A percentile compares a stretch with the other conserved stretches of the same genome.
These are phyloP conservation scores for Nicotiana obtusifolia DNA, from an alignment of 257 asterid genomes.

Conservation along the genomic window DNA sequence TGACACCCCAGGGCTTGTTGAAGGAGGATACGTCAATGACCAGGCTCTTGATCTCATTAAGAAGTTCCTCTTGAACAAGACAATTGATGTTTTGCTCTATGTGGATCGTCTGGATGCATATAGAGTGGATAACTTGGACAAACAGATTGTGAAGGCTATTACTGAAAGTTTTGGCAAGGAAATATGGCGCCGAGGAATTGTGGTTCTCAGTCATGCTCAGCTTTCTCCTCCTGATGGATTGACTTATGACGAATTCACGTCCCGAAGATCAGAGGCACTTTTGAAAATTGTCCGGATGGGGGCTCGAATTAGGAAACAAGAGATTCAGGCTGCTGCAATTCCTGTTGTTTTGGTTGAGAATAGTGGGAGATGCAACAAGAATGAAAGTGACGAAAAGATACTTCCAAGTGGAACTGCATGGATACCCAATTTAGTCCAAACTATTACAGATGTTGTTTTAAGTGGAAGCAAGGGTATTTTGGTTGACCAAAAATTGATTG, in stretches of 20 bases:
- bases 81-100: conserved; percentile 86
- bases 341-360: conserved; percentile 95
- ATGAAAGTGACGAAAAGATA: conserved; percentile 82
- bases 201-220: conserved; percentile 95
- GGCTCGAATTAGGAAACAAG: conserved; percentile 60
- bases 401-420: conserved; percentile 78
- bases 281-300: conserved; percentile 73
- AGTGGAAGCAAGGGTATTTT: conserved; percentile 60
- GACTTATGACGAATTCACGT: conserved; percentile 72
- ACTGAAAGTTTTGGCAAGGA: conserved; percentile 75
- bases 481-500: conserved; percentile 73
- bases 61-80: conserved; percentile 89
- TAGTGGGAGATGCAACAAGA: conserved; percentile 93
- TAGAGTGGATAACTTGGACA: conserved; percentile 94
- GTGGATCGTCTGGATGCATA: conserved; percentile 98
- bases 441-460: conserved; percentile 53
- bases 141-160: conserved; percentile 80
- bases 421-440: conserved; percentile 73
- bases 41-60: conserved; percentile 77
- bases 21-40: conserved; percentile 86
- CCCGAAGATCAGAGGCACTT: conserved; percentile 83
- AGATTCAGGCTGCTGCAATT: conserved; percentile 41
- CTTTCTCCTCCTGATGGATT: conserved; percentile 97
- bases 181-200: conserved; percentile 76
- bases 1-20: conserved; percentile 96